These are phyloP conservation scores for Fraxinus angustifolia DNA, from an alignment of 305 asterid genomes.

Conservation along the genomic window DNA sequence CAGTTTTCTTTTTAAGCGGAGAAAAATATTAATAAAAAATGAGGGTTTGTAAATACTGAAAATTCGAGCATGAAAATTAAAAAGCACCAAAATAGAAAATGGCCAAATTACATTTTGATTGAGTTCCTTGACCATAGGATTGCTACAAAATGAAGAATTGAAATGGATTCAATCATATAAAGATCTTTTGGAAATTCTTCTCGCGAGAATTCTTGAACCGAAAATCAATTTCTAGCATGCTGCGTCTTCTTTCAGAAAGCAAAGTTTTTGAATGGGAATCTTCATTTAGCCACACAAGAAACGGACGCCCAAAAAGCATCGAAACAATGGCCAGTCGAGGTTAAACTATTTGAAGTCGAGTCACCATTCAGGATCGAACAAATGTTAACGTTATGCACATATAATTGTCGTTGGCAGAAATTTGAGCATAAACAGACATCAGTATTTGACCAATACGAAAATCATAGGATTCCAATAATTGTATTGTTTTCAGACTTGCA, in stretches of 20 bases:
- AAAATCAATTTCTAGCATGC: background rate
- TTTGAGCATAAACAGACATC: background rate
- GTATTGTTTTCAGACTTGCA: background rate
- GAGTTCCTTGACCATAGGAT: background rate
- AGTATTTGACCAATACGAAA: background rate
- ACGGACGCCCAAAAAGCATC: background rate
- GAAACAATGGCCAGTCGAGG: background rate
- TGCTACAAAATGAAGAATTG: background rate
- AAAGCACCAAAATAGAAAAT: background rate
- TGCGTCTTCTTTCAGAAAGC: background rate
- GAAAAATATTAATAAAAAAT: background rate
- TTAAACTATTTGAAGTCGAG: background rate
- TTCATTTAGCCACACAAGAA: background rate
- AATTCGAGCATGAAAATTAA: background rate
- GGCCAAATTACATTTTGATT: background rate
- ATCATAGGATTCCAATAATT: background rate
- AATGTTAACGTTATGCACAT: background rate
- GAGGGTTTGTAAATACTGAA: background rate
- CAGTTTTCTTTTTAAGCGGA: background rate
- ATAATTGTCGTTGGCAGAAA: background rate
- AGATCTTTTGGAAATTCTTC: background rate
- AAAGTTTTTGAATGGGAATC: background rate
- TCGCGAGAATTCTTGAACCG: background rate
- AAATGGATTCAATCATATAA: background rate
- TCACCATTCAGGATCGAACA: background rate